phyloP scores from a whole-genome alignment of 441 rosid species.

The Eruca vesicaria region DNA sequence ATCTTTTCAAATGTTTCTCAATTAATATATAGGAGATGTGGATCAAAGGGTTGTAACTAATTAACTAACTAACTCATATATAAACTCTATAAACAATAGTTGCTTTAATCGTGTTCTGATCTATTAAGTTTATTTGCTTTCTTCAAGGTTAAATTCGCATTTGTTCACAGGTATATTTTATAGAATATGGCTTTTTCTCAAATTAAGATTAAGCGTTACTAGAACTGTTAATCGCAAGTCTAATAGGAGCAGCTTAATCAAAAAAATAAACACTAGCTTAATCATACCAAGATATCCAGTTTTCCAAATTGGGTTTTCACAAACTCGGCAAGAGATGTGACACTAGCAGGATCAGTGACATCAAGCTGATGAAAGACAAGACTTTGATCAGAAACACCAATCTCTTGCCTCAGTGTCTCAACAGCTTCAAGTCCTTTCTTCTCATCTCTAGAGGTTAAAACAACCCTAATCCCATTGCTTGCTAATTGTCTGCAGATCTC shows the following conservation, averaged over 20 bases:
- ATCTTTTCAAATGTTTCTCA: too few relatives aligned
- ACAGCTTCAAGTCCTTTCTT: conserved; percentile 50
- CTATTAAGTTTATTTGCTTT: background rate
- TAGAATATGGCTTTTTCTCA: background rate
- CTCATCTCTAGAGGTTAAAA: conserved; percentile 52
- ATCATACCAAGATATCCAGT: conserved; percentile 50
- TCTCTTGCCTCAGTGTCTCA: conserved; percentile 34
- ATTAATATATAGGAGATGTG: too few relatives aligned
- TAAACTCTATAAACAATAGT: too few relatives aligned
- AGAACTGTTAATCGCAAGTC: background rate
- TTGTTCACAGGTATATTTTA: background rate
- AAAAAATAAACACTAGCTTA: background rate
- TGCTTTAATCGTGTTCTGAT: background rate
- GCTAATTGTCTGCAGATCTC: conserved; percentile 47
- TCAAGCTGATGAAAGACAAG: conserved; percentile 61
- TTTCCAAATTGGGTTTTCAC: conserved; percentile 46
- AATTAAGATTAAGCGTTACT: background rate
- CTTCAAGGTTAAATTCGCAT: background rate
- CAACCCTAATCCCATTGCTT: conserved; percentile 37
- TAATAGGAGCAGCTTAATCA: background rate
- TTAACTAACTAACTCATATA: too few relatives aligned
- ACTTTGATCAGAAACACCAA: conserved; percentile 26
- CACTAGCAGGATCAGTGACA: conserved; percentile 45
- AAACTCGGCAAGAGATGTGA: conserved; percentile 45
- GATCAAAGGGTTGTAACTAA: background rate